phyloP scores from a whole-genome alignment of 495 filamentous ascomycete genomes.

The Tuber calosporum region DNA sequence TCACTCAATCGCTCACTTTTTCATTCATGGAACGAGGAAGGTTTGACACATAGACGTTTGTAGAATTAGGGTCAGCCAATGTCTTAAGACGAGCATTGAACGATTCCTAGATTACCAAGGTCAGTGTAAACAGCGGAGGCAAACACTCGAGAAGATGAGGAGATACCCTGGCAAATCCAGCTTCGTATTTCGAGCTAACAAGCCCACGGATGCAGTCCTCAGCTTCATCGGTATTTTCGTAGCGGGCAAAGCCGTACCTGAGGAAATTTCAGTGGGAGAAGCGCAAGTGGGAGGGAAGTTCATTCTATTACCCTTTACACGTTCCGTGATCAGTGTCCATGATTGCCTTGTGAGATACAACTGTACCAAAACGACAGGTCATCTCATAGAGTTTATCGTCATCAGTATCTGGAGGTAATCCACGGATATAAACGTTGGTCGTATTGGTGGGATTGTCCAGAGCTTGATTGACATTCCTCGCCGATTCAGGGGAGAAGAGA shows the following conservation, averaged over 20 bases:
- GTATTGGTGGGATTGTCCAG: slow-evolving; percentile 79
- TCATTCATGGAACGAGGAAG: slow-evolving; percentile 84
- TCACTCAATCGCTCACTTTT: slow-evolving; percentile 52
- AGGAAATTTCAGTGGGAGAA: slow-evolving; percentile 31
- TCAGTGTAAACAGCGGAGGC: slow-evolving; percentile 21
- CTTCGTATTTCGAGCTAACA: slow-evolving; percentile 86
- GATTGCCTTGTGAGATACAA: slow-evolving; percentile 93
- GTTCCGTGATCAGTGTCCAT: slow-evolving; percentile 82
- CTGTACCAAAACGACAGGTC: slow-evolving; percentile 77
- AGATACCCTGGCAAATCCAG: slow-evolving; percentile 80
- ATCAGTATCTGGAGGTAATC: slow-evolving; percentile 85
- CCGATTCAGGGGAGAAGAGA: slow-evolving; percentile 63
- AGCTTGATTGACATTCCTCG: slow-evolving; percentile 80
- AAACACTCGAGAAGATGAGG: slow-evolving; percentile 18
- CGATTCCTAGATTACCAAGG: slow-evolving; percentile 58
- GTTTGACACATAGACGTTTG: slow-evolving; percentile 96
- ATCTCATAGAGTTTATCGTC: slow-evolving; percentile 80
- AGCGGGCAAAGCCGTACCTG: slow-evolving; percentile 95
- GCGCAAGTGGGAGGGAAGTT: slow-evolving; percentile 6
- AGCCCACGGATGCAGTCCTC: slow-evolving; percentile 96
- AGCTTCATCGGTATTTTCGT: slow-evolving; percentile 74
- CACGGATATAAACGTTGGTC: slow-evolving; percentile 96
- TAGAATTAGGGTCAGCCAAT: slow-evolving; percentile 73
- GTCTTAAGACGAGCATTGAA: slow-evolving; percentile 95
- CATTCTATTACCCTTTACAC: slow-evolving; percentile 75